phyloP scores from a whole-genome alignment of 805 yeast species.

The Pichia nanzhaoensis region DNA sequence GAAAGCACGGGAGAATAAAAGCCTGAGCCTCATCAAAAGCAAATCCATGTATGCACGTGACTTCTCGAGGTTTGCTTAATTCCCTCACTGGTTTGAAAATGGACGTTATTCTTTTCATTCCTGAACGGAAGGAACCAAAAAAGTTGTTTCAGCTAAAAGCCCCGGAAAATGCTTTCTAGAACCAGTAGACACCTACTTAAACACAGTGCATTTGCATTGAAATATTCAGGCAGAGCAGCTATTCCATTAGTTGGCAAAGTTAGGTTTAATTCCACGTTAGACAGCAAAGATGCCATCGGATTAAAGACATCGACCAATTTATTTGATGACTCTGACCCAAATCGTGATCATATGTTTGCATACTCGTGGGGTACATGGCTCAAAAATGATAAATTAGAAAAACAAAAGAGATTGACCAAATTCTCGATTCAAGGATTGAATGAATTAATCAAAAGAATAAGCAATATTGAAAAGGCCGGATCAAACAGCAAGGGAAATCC shows the following conservation, averaged over 20 bases:
- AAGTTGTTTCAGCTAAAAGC: no score
- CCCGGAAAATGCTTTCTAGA: conserved; percentile 10
- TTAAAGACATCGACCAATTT: conserved; percentile 11
- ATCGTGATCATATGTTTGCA: conserved; percentile 48
- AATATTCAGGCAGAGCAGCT: neutral
- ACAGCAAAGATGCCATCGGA: neutral
- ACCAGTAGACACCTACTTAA: neutral
- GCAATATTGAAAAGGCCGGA: conserved; percentile 6
- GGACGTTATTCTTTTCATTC: neutral
- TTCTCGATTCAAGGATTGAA: conserved; percentile 78
- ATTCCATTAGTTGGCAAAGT: neutral
- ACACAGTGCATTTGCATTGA: neutral
- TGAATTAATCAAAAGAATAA: conserved; percentile 17
- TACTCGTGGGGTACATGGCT: conserved; percentile 97
- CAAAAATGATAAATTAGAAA: conserved; percentile 66
- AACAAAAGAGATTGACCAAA: conserved; percentile 67
- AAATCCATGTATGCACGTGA: neutral
- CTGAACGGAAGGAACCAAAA: neutral
- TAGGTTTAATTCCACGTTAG: conserved; percentile 6
- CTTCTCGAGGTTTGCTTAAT: neutral
- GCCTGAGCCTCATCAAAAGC: neutral
- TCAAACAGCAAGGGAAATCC: conserved; percentile 28
- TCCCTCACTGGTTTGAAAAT: no score
- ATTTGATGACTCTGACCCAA: conserved; percentile 14
- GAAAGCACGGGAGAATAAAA: neutral